Conservation (phyloP, 2,329 filamentous ascomycete species). For the Phoma herbarum region DNA sequence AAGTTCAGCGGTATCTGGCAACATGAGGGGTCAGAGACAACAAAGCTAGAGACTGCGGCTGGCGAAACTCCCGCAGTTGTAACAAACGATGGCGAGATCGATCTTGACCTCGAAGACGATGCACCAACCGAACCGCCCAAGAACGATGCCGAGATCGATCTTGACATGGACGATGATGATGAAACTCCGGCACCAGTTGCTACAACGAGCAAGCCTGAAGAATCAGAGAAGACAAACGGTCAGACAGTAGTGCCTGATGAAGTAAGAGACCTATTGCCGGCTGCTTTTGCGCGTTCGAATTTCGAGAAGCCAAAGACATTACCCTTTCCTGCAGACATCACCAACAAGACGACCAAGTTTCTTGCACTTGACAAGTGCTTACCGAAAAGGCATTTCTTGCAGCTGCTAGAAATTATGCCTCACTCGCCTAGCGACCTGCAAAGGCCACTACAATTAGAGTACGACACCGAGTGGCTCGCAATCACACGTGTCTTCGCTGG, state of each 20-base stretch:
- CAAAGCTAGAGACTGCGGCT: slow-evolving; percentile 8
- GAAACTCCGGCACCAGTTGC: slow-evolving; percentile 16
- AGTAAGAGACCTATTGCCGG: slow-evolving; percentile 77
- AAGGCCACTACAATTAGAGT: slow-evolving; percentile 70
- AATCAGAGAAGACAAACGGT: slow-evolving; percentile 16
- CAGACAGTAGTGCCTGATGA: slow-evolving; percentile 64
- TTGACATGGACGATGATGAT: slow-evolving; percentile 53
- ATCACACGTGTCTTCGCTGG: slow-evolving; percentile 84
- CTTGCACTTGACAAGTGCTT: slow-evolving; percentile 92
- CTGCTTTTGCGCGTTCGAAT: slow-evolving; percentile 67
- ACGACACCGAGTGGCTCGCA: slow-evolving; percentile 95
- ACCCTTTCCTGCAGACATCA: slow-evolving; percentile 74
- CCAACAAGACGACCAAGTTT: slow-evolving; percentile 82
- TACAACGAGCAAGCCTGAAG: slow-evolving; percentile 17
- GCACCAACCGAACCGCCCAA: slow-evolving; percentile 38
- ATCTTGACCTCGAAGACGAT: slow-evolving; percentile 64
- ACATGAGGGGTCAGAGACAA: slow-evolving; percentile 51
- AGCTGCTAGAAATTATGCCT: slow-evolving; percentile 68
- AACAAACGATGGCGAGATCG: slow-evolving; percentile 68
- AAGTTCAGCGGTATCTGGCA: slow-evolving; percentile 76
- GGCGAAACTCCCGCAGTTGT: slow-evolving; percentile 21
- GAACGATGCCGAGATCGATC: slow-evolving; percentile 50
- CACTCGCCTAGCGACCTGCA: slow-evolving; percentile 36
- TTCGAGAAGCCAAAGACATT: slow-evolving; percentile 39
- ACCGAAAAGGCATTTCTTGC: slow-evolving; percentile 80